Base-by-base conservation (phyloP, 2,329 filamentous ascomycete genomes). In the Remersonia thermophila region DNA sequence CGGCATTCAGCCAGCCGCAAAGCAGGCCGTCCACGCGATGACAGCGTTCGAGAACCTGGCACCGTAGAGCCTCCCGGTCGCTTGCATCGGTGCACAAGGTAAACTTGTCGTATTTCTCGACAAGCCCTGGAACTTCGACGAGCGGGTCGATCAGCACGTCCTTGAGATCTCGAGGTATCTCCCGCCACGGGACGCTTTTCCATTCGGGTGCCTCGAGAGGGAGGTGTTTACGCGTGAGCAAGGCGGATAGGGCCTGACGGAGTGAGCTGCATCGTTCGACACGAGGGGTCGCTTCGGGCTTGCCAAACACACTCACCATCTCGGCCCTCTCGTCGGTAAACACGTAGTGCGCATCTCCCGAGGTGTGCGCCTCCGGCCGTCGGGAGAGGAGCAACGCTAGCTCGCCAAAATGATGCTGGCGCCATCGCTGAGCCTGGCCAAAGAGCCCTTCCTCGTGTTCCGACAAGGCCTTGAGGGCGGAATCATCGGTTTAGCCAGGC, bases 131-230 rank as follows among this genome's bases (percentile, higher is more conserved):
- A 0, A 54, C 41, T 9, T 57, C 54, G 6, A 51, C 50, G 7
- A 58, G 38, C 3, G 57, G 41, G 27, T 57, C 55, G 7, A 51
- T 42, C 9, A 58, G 35, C 15, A 51, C 43, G 30, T 59, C 55
- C 15, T 51, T 52, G 10, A 45, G 35, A 6, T 52, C 43, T 25
- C 55, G 58, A 0, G 54, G 48, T 3, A 44, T 43, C 4, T 40
- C 33, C 20, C 45, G 40, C 55, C 55, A 59, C 0, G 56, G 56
- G 13, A 55, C 35, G 5, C 43, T 54, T 27, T 53, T 52, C 56
- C 56, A 59, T 27, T 51, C 50, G 0, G 45, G 49, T 2, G 41
- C 47, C 33, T 51, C 48, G 7, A 59, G 44, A 3, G 29, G 27
- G 5, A 41, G 18, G 10, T 30, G 30, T 23, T 38, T 39, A 7